phyloP scores from a whole-genome alignment of 805 yeast species.

The Hanseniaspora mollemarum region DNA sequence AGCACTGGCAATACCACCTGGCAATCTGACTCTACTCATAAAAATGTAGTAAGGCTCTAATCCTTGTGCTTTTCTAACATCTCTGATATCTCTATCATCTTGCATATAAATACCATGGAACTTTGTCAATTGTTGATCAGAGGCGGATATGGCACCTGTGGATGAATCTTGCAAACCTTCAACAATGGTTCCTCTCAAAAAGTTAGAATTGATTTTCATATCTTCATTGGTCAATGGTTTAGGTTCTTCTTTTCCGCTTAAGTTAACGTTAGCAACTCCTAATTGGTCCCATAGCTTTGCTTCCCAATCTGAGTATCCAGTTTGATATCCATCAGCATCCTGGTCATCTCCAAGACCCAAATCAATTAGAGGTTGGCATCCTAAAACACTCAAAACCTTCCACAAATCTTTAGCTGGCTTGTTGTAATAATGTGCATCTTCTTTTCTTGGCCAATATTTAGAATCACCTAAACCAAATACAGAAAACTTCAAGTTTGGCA shows the following conservation, averaged over 20 bases:
- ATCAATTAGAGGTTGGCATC: constrained; percentile 61
- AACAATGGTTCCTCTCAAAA: constrained; percentile 82
- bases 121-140: constrained; percentile 87
- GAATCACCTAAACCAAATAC: constrained; percentile 92
- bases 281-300: constrained; percentile 73
- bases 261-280: constrained; percentile 71
- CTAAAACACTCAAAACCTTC: constrained; percentile 53
- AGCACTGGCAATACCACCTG: constrained; percentile 85
- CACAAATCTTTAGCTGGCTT: constrained; percentile 72
- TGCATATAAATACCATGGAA: constrained; percentile 98
- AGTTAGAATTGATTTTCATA: constrained; percentile 78
- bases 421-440: constrained; percentile 86
- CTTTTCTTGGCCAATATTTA: constrained; percentile 93
- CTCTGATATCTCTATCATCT: constrained; percentile 94
- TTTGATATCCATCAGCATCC: constrained; percentile 88
- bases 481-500: constrained; percentile 53
- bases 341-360: constrained; percentile 93
- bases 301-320: constrained; percentile 87
- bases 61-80: constrained; percentile 82
- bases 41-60: constrained; percentile 92
- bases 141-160: constrained; percentile 84
- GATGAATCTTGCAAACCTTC: constrained; percentile 70
- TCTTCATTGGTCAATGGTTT: constrained; percentile 92
- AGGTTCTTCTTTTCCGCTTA: constrained; percentile 63
- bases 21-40: constrained; percentile 91